A percentile compares a stretch with the other conserved stretches of the same genome.
These are phyloP conservation scores for Citropsis articulata DNA, from an alignment of 345 rosid genomes.

Conservation along the genomic window DNA sequence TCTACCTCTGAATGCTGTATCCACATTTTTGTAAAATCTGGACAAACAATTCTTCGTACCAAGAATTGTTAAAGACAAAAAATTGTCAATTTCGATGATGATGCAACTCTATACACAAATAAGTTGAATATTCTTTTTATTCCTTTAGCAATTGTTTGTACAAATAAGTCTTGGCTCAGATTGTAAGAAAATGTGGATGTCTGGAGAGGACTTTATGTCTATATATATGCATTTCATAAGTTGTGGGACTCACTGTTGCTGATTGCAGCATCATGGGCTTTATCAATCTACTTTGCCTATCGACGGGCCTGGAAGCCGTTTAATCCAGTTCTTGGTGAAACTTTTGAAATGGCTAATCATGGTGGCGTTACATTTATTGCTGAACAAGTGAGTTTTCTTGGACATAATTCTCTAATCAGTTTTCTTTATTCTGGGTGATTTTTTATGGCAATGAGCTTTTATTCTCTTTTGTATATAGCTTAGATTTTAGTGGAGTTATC, in stretches of 20 bases:
- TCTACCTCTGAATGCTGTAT: neutral
- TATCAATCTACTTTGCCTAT: slow-evolving; percentile 81
- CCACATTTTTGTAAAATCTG: neutral
- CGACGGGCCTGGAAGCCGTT: slow-evolving; percentile 99
- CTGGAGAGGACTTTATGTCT: neutral
- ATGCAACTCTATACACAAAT: no score
- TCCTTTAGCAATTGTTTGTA: neutral
- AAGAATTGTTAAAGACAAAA: neutral
- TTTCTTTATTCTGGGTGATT: slow-evolving; percentile 4
- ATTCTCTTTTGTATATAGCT: neutral
- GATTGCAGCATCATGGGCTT: slow-evolving; percentile 85
- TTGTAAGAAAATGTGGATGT: neutral
- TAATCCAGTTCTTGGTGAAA: slow-evolving; percentile 98
- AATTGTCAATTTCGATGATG: neutral
- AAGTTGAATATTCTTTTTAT: neutral
- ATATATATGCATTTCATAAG: neutral
- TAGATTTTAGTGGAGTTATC: neutral
- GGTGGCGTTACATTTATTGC: slow-evolving; percentile 68
- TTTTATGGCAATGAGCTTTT: neutral
- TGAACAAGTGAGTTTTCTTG: slow-evolving; percentile 64
- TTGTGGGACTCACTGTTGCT: slow-evolving; percentile 12
- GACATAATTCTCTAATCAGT: neutral
- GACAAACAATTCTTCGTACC: neutral
- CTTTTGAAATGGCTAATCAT: slow-evolving; percentile 83
- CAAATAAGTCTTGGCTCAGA: neutral